Conservation (phyloP, 1,139 yeast species). For the Scheffersomyces illinoinensis region DNA sequence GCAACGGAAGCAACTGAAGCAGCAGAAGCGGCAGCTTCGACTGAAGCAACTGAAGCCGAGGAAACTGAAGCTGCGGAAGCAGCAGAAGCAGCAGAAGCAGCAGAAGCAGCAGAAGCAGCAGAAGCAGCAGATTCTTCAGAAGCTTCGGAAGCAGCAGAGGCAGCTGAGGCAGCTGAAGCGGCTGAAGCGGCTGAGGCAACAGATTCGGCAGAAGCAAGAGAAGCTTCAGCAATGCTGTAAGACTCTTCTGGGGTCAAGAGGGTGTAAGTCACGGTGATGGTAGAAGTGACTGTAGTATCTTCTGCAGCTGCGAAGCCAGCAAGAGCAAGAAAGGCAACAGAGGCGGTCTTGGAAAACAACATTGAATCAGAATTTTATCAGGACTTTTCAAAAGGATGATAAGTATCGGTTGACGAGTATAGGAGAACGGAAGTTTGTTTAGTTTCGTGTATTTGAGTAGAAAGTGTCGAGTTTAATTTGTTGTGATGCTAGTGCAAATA, state of each 20-base stretch:
- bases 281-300: constrained; percentile 45
- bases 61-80: constrained; percentile 11
- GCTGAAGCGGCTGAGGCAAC: constrained; percentile 13
- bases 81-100: constrained; percentile 6
- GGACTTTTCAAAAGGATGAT: background rate
- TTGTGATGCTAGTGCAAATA: constrained; percentile 3
- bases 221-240: constrained; percentile 22
- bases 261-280: constrained; percentile 45
- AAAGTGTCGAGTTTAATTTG: background rate
- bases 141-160: constrained; percentile 15
- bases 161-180: constrained; percentile 11
- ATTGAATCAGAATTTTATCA: constrained; percentile 12
- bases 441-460: background rate
- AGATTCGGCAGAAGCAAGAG: constrained; percentile 15
- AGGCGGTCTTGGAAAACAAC: constrained; percentile 30
- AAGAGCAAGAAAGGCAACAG: constrained; percentile 25
- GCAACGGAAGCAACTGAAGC: constrained; percentile 18
- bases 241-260: constrained; percentile 45
- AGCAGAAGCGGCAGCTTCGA: constrained; percentile 11
- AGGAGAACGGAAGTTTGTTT: background rate
- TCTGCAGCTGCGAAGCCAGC: constrained; percentile 31
- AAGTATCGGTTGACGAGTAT: background rate
- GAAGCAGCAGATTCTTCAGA: constrained; percentile 12
- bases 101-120: constrained; percentile 2
- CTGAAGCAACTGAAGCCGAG: constrained; percentile 12